Evolutionary conservation across 495 filamentous ascomycete species (phyloP).

Genomic region (Penicillium ochrochloron): DNA sequence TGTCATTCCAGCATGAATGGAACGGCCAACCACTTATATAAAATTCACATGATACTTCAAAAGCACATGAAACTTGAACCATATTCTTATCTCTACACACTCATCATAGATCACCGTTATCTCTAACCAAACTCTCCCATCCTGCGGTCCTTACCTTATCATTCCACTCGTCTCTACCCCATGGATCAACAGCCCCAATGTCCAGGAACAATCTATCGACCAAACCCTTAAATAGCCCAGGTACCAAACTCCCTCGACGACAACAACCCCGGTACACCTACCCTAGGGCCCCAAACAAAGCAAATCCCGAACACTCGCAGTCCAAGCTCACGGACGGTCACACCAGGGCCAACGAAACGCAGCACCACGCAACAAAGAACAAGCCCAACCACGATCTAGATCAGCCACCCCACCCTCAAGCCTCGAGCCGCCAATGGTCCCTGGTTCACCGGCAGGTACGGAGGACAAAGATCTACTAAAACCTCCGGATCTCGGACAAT

Average conservation of each 20-base stretch:
- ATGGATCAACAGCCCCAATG: conserved; percentile 21
- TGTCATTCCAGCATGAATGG: not conserved
- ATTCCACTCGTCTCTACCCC: conserved; percentile 1
- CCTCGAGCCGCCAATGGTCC: conserved; percentile 1
- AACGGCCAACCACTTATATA: not conserved
- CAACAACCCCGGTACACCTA: not conserved
- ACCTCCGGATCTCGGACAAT: conserved; percentile 24
- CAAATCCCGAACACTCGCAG: not conserved
- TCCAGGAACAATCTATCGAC: not conserved
- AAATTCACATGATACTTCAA: not conserved
- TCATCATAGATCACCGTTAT: not conserved
- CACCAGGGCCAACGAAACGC: conserved; percentile 12
- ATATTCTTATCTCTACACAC: not conserved
- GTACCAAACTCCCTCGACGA: conserved; percentile 21
- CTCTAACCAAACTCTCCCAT: not conserved
- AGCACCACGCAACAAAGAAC: conserved; percentile 7
- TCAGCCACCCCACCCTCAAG: not conserved
- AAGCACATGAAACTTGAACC: not conserved
- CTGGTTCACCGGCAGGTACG: not conserved
- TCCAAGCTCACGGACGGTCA: not conserved
- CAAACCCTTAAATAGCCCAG: conserved; percentile 15
- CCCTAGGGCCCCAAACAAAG: not conserved
- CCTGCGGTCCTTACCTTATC: not conserved
- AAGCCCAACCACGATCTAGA: conserved; percentile 7
- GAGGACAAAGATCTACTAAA: not conserved